A percentile compares a stretch with the other conserved stretches of the same genome.
These are phyloP conservation scores for Baorangia bicolor DNA, from an alignment of 768 basidiomycete genomes.

Conservation along the genomic window DNA sequence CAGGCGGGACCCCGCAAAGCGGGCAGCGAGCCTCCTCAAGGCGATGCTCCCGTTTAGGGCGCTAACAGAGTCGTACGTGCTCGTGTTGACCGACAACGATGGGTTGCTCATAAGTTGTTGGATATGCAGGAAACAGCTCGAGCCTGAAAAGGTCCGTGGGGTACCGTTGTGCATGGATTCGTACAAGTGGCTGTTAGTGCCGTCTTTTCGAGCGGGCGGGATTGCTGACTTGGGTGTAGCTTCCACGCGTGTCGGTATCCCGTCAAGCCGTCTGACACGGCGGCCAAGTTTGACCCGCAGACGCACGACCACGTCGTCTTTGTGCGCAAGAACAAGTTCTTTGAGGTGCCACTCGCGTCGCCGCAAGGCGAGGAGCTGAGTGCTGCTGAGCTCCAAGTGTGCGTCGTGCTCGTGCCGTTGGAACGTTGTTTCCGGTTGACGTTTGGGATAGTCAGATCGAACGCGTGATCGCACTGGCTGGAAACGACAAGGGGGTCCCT, in stretches of 20 bases:
- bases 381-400: conserved; percentile 80
- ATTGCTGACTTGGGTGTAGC: conserved; percentile 34
- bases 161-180: conserved; percentile 86
- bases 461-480: conserved; percentile 64
- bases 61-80: conserved; percentile 69
- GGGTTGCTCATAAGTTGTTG: neutral
- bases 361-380: conserved; percentile 67
- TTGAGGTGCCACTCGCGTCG: conserved; percentile 69
- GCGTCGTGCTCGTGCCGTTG: conserved; percentile 19
- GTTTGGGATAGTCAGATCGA: conserved; percentile 54
- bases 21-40: conserved; percentile 83
- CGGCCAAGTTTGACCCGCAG: conserved; percentile 71
- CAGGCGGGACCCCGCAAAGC: conserved; percentile 53
- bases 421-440: neutral
- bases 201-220: too few species aligned
- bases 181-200: conserved; percentile 86
- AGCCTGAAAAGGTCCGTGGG: conserved; percentile 82
- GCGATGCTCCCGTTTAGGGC: conserved; percentile 83
- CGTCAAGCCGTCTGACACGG: conserved; percentile 76
- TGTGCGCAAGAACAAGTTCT: conserved; percentile 90
- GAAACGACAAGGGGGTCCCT: conserved; percentile 43
- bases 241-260: conserved; percentile 96
- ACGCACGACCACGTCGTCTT: conserved; percentile 87
- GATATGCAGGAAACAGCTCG: conserved; percentile 59
- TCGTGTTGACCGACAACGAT: neutral